Evolutionary conservation across 495 filamentous ascomycete genomes (phyloP).

Genomic region (Penicillium taxi): DNA sequence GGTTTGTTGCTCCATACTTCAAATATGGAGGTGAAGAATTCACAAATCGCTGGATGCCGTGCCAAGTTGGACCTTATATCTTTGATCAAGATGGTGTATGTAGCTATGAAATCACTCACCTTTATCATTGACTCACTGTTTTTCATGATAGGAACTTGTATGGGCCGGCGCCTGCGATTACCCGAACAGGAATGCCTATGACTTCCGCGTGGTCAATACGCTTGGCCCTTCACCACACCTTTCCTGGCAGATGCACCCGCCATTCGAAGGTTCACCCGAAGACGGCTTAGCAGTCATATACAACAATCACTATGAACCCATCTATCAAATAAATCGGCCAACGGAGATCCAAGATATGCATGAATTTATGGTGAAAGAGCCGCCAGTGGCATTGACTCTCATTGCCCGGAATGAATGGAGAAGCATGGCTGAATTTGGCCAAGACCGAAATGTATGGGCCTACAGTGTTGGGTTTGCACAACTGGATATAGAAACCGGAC

Average conservation of each 20-base stretch:
- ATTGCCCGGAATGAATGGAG: too few species aligned
- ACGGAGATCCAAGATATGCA: too few species aligned
- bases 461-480: too few species aligned
- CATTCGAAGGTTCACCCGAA: background rate
- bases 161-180: slow-evolving; percentile 5
- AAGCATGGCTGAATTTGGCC: too few species aligned
- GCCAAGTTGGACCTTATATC: slow-evolving; percentile 7
- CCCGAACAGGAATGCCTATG: slow-evolving; percentile 3
- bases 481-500: too few species aligned
- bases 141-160: slow-evolving; percentile 2
- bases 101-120: background rate
- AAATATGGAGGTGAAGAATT: slow-evolving; percentile 1
- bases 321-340: too few species aligned
- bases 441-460: too few species aligned
- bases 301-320: slow-evolving; percentile 1
- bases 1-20: slow-evolving; percentile 8
- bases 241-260: slow-evolving; percentile 2
- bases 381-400: too few species aligned
- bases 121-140: background rate
- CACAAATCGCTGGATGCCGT: slow-evolving; percentile 6
- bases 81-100: slow-evolving; percentile 8
- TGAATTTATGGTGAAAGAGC: too few species aligned
- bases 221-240: background rate
- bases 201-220: slow-evolving; percentile 4
- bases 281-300: background rate